These are phyloP conservation scores for Paracorniculantispora psalliotae DNA, from an alignment of 2,329 filamentous ascomycete genomes.

Conservation along the genomic window DNA sequence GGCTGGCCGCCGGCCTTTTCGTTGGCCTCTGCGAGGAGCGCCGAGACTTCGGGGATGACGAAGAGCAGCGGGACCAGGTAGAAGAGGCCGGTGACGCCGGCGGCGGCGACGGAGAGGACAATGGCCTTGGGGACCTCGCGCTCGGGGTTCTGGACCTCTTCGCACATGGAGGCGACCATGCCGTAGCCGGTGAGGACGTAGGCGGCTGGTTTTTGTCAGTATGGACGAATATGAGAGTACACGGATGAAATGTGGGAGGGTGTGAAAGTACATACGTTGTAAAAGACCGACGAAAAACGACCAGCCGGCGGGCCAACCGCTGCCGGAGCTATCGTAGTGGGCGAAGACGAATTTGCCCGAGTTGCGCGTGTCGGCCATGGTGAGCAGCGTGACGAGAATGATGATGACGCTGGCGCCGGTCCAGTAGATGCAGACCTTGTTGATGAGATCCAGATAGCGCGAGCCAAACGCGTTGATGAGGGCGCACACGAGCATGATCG, in stretches of 20 bases:
- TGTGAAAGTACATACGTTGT: conserved; percentile 32
- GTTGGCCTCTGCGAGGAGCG: conserved; percentile 60
- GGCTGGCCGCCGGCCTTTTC: conserved; percentile 52
- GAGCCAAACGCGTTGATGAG: conserved; percentile 61
- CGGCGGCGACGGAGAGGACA: conserved; percentile 60
- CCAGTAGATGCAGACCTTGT: conserved; percentile 69
- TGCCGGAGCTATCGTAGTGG: conserved; percentile 61
- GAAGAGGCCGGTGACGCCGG: conserved; percentile 55
- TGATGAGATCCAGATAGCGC: conserved; percentile 59
- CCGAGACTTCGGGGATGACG: conserved; percentile 62
- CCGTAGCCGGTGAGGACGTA: conserved; percentile 44
- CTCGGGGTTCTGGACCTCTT: conserved; percentile 57
- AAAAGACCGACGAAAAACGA: conserved; percentile 52
- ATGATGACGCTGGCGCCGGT: conserved; percentile 63
- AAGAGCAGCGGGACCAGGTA: conserved; percentile 73
- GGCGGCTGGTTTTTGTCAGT: conserved; percentile 27
- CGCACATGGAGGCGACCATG: conserved; percentile 50
- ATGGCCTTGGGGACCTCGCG: conserved; percentile 63
- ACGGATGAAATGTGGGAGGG: not conserved
- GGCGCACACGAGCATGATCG: conserved; percentile 58
- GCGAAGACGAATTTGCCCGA: conserved; percentile 62
- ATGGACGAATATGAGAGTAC: conserved; percentile 36
- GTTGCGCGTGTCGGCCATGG: conserved; percentile 59
- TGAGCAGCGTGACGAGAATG: conserved; percentile 64
- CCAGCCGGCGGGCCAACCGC: conserved; percentile 65